Evolutionary conservation across 768 basidiomycete species (phyloP), one percentile per base, ranked within the genome.

Genomic region (Pisolithus orientalis): DNA sequence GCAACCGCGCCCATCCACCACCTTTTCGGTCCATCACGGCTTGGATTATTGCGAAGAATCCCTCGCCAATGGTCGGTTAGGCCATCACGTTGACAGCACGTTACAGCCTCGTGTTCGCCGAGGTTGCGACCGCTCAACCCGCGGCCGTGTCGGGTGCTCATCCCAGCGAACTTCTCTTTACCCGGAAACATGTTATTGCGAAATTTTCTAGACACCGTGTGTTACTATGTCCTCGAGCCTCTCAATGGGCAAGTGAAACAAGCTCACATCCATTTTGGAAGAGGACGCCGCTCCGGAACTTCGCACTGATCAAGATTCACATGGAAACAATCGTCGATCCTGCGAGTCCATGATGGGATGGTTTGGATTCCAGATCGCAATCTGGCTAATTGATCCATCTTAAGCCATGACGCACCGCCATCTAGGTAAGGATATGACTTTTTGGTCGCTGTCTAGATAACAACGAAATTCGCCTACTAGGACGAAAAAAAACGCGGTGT

Each of bases 401-500:
- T 49, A 31, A 45, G 37, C 31, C 16, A 39, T 42, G 27, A 47
- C 43, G 47, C 51, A 32, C 17, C 29, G 46, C 46, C 46, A 21
- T 37, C 8, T n/a, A 8, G 21, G 46, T n/a, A 24, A 21, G 9
- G 31, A 32, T 24, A 21, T 17, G 32, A 6, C n/a, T 37, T 14
- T 31, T 28, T 32, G 13, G 10, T n/a, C 44, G 44, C 24, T 28
- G 17, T 13, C 46, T 9, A 17, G 45, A 47, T 47, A 47, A 32
- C 13, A 56, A 46, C 51, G 16, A 5, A 11, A 31, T 27, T 53
- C 16, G 47, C 51, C 55, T 50, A 55, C 71, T 57, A 58, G 53
- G 50, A 53, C 55, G 32, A 53, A 49, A 62, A 25, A 50, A 49
- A 58, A 57, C 55, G 47, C 56, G 66, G 62, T 68, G 64, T 58